Evolutionary conservation across 345 rosid genomes (phyloP).

Genomic region (Rhodomyrtus tomentosa): DNA sequence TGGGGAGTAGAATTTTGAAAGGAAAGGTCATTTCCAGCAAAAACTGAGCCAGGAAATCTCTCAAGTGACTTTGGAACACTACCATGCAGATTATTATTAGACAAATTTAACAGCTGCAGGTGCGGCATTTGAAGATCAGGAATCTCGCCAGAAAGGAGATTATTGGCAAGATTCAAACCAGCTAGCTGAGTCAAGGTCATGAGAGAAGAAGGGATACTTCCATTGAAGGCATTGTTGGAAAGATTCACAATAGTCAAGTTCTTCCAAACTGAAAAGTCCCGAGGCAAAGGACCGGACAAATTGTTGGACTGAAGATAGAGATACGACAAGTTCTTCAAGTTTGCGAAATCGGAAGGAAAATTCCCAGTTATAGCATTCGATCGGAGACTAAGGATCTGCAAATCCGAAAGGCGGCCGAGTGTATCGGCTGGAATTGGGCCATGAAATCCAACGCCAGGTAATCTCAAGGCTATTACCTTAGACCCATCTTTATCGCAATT

Average conservation of each 20-base stretch:
- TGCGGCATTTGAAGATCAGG: constrained; percentile 49
- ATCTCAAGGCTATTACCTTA: constrained; percentile 48
- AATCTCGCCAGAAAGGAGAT: constrained; percentile 66
- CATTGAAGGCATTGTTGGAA: constrained; percentile 63
- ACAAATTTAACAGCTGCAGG: constrained; percentile 45
- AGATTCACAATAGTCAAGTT: constrained; percentile 60
- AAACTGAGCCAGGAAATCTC: constrained; percentile 46
- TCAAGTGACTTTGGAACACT: constrained; percentile 45
- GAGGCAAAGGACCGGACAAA: constrained; percentile 55
- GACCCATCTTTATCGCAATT: constrained; percentile 44
- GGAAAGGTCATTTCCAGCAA: constrained; percentile 56
- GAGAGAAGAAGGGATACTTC: constrained; percentile 51
- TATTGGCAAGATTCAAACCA: constrained; percentile 68
- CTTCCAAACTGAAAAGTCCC: constrained; percentile 43
- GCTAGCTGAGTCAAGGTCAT: constrained; percentile 49
- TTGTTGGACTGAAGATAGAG: constrained; percentile 71
- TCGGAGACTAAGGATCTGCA: constrained; percentile 75
- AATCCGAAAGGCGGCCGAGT: constrained; percentile 55
- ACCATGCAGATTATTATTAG: constrained; percentile 56
- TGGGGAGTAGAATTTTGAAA: constrained; percentile 11
- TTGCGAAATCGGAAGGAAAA: constrained; percentile 56
- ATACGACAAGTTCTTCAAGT: constrained; percentile 51
- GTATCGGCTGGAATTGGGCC: constrained; percentile 69
- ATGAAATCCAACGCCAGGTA: constrained; percentile 73
- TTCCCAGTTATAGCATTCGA: constrained; percentile 55